A percentile compares a stretch with the other conserved stretches of the same genome.
Evolutionary conservation across 2,329 filamentous ascomycete genomes (phyloP).

Genomic region (Penicillium hordei): DNA sequence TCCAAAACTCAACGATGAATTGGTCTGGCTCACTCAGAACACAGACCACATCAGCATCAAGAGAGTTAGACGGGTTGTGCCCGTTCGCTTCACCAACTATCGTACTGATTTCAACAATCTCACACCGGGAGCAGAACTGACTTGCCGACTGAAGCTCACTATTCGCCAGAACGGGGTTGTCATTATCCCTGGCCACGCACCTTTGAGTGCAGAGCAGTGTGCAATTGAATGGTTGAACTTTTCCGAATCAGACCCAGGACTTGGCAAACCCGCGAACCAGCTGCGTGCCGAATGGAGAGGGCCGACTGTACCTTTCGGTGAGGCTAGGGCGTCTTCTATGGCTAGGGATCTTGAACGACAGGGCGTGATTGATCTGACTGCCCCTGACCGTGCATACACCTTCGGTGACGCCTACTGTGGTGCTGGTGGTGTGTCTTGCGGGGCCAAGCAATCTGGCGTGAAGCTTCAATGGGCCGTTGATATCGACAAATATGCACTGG

Average conservation of each 20-base stretch:
- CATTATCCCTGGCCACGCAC: neutral
- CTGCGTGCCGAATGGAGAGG: conserved; percentile 39
- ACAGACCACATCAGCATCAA: conserved; percentile 43
- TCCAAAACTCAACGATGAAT: conserved; percentile 44
- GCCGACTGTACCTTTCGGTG: conserved; percentile 32
- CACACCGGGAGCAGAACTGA: conserved; percentile 25
- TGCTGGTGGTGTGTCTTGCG: conserved; percentile 68
- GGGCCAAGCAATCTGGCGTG: conserved; percentile 61
- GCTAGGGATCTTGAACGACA: conserved; percentile 2
- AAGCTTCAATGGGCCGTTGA: conserved; percentile 65
- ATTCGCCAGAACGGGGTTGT: conserved; percentile 8
- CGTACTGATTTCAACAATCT: conserved; percentile 25
- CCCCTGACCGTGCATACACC: conserved; percentile 52
- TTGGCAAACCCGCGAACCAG: conserved; percentile 6
- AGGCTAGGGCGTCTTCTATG: conserved; percentile 1
- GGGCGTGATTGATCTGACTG: conserved; percentile 25
- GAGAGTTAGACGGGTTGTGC: conserved; percentile 44
- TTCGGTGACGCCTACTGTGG: conserved; percentile 73
- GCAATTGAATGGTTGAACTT: conserved; percentile 32
- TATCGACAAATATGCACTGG: conserved; percentile 55
- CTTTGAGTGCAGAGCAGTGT: conserved; percentile 19
- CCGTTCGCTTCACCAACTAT: conserved; percentile 58
- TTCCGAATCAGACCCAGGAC: conserved; percentile 32
- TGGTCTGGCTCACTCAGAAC: conserved; percentile 46
- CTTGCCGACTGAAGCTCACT: conserved; percentile 35